Base-by-base conservation (phyloP, 2,329 filamentous ascomycete genomes). In the Biscogniauxia marginata region DNA sequence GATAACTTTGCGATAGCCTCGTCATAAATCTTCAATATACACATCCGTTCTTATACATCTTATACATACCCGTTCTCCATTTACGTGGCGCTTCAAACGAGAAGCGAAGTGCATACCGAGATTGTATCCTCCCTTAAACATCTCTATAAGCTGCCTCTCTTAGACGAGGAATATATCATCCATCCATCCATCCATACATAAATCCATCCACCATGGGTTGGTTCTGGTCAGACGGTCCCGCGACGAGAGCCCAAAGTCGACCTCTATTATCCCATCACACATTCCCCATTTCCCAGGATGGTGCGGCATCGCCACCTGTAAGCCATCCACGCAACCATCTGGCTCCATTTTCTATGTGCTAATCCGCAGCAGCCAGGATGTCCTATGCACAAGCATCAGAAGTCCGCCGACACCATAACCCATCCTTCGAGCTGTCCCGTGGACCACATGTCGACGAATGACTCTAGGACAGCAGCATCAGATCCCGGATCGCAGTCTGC, bases 151-250 rank as follows among this genome's bases (percentile, higher is more conserved):
- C n/a, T n/a, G n/a, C n/a, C n/a, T n/a, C n/a, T n/a, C n/a, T n/a
- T n/a, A n/a, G n/a, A n/a, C n/a, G n/a, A n/a, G n/a, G n/a, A n/a
- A n/a, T n/a, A n/a, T n/a, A n/a, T n/a, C n/a, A n/a, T n/a, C 34
- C 23, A 52, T 13, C 25, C 25, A 49, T 34, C n/a, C n/a, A n/a
- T n/a, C n/a, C n/a, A n/a, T n/a, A 4, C 21, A 30, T 39, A 46
- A 18, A 20, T 43, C 7, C 9, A 16, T 25, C 16, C n/a, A 60
- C 39, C 56, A 86, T 86, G 84, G 84, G 84, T 63, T 85, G 83
- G 83, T 86, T 86, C 66, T 86, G 84, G 84, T 80, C 83, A 58
- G 83, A 86, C 59, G 59, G 73, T 47, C 67, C 77, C 53, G 64
- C 72, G 19, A 59, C 71, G n/a, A 39, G 59, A 50, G 55, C 52